Evolutionary conservation across 208 protist species (phyloP).

Genomic region (Wallacemonas sp.): DNA sequence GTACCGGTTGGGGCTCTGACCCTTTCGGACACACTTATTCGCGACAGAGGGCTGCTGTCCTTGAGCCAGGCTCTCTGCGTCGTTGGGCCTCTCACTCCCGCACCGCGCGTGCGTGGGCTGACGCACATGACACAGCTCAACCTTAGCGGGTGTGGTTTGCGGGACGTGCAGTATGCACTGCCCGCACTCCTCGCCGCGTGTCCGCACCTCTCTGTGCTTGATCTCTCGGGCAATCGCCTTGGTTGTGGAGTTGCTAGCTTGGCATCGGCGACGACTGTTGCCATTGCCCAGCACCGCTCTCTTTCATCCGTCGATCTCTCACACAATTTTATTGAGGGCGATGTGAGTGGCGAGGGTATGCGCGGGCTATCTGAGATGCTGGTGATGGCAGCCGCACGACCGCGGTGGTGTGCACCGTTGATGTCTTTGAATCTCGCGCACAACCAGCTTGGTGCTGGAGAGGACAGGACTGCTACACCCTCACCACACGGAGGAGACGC

Average conservation of each 20-base stretch:
- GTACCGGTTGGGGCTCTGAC: not conserved
- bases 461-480: not conserved
- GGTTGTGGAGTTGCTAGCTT: conserved; percentile 28
- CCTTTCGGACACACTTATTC: not conserved
- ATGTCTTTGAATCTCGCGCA: not conserved
- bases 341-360: not conserved
- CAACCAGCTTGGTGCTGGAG: not conserved
- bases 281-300: conserved; percentile 31
- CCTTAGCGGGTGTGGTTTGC: conserved; percentile 21
- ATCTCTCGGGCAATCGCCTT: conserved; percentile 54
- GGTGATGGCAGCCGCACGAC: conserved; percentile 2
- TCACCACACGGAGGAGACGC: too few species aligned
- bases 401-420: not conserved
- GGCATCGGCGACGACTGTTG: conserved; percentile 29
- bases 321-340: conserved; percentile 26
- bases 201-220: conserved; percentile 25
- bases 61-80: not conserved
- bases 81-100: not conserved
- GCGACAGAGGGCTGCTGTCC: not conserved
- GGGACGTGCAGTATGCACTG: conserved; percentile 22
- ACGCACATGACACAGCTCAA: conserved; percentile 6
- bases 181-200: conserved; percentile 27
- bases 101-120: not conserved
- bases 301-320: conserved; percentile 23
- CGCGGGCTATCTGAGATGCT: conserved; percentile 1